Evolutionary conservation across 108 stramenopile species (phyloP).

Genomic region (Stephanodiscus triporus): DNA sequence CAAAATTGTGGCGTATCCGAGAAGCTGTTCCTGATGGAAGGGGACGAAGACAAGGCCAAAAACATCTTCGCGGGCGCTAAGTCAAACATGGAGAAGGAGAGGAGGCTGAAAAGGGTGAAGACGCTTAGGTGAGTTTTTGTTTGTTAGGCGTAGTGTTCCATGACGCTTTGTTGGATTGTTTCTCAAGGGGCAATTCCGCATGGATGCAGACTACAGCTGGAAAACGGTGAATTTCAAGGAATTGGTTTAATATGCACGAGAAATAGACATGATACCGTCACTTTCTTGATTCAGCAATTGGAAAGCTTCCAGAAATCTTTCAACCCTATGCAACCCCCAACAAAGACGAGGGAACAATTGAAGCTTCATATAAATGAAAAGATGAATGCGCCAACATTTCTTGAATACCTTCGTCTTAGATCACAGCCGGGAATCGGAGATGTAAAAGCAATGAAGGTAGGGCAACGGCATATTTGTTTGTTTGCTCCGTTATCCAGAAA

Average conservation of each 20-base stretch:
- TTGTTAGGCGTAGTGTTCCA: neutral
- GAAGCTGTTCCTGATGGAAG: constrained; percentile 41
- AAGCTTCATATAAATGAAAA: constrained; percentile 35
- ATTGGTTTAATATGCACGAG: constrained; percentile 34
- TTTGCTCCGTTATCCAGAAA: neutral
- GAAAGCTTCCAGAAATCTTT: constrained; percentile 28
- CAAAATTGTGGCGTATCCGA: constrained; percentile 31
- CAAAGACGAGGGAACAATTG: constrained; percentile 39
- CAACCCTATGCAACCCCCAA: constrained; percentile 25
- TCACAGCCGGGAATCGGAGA: constrained; percentile 30
- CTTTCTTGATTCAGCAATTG: constrained; percentile 40
- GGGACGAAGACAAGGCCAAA: constrained; percentile 24
- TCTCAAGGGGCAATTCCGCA: neutral
- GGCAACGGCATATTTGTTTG: neutral
- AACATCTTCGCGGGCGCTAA: constrained; percentile 20
- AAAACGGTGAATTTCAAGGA: constrained; percentile 31
- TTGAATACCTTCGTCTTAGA: constrained; percentile 40
- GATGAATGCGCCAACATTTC: constrained; percentile 47
- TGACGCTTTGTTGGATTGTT: neutral
- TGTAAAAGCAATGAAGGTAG: constrained; percentile 45
- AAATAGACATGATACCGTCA: constrained; percentile 16
- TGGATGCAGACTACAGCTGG: constrained; percentile 18
- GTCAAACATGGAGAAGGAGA: constrained; percentile 24
- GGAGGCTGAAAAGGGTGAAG: constrained; percentile 41
- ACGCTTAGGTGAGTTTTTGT: constrained; percentile 26